A percentile compares a stretch with the other conserved stretches of the same genome.
Conservation (phyloP, 768 basidiomycete genomes). For the Scleroderma citrinum region DNA sequence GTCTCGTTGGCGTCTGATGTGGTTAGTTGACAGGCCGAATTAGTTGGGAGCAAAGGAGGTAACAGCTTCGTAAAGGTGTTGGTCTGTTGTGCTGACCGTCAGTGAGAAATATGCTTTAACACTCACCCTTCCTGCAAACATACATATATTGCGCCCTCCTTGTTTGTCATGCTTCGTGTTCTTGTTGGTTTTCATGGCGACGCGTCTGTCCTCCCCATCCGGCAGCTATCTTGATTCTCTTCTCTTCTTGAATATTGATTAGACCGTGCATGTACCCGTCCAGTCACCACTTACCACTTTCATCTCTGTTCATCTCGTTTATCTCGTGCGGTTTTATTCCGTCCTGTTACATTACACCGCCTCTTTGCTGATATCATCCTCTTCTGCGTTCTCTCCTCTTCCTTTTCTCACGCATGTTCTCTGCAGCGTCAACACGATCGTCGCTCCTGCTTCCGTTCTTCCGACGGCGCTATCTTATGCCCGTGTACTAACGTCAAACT, state of each 20-base stretch:
- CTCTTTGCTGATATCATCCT: slow-evolving; percentile 3
- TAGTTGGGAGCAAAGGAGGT: no score
- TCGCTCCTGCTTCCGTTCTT: slow-evolving; percentile 48
- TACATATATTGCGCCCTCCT: not conserved
- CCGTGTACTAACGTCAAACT: slow-evolving; percentile 51
- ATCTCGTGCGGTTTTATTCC: not conserved
- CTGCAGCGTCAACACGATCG: slow-evolving; percentile 64
- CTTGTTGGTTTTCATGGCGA: not conserved
- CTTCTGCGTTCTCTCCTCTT: slow-evolving; percentile 11
- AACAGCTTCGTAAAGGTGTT: no score
- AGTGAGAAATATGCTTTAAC: no score
- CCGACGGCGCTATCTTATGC: slow-evolving; percentile 59
- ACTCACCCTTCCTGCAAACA: no score
- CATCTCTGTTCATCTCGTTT: no score
- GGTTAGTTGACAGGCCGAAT: not conserved
- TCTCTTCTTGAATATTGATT: no score
- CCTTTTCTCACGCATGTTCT: slow-evolving; percentile 1
- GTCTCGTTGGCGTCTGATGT: not conserved
- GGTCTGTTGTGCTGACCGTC: not conserved
- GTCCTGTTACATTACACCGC: not conserved
- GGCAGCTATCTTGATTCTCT: slow-evolving; percentile 3
- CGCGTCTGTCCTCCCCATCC: not conserved
- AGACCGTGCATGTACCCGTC: no score
- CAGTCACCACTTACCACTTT: no score
- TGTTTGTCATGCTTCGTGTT: not conserved